Conservation (phyloP, 2,329 filamentous ascomycete genomes). For the Chrysosporium keratinophilum region DNA sequence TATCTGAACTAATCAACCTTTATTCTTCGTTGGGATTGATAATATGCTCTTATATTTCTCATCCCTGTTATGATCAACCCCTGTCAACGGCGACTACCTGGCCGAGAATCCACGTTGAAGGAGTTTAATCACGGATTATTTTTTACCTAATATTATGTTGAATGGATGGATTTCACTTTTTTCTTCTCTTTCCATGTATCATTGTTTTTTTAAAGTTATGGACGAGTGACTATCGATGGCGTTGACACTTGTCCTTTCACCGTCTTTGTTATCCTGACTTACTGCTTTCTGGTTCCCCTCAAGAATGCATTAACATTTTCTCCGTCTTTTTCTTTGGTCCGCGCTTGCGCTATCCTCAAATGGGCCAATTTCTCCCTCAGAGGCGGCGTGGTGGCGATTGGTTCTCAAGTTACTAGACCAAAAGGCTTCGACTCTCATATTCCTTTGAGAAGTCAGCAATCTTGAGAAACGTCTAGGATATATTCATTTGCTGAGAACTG, state of each 20-base stretch:
- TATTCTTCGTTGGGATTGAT: background rate
- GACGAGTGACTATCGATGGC: background rate
- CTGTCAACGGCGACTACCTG: background rate
- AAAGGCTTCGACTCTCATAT: background rate
- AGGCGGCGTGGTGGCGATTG: background rate
- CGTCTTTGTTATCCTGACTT: background rate
- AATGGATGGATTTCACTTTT: background rate
- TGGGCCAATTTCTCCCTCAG: too few relatives aligned
- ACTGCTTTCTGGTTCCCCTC: background rate
- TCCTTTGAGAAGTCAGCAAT: background rate
- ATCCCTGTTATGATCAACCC: background rate
- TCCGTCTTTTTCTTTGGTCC: too few relatives aligned
- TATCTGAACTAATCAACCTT: slow-evolving; percentile 22
- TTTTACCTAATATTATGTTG: background rate
- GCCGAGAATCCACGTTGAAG: background rate
- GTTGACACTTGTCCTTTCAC: background rate
- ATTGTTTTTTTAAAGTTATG: background rate
- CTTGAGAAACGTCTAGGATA: background rate
- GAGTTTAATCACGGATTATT: background rate
- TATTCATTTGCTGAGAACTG: too few relatives aligned
- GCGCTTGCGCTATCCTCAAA: background rate
- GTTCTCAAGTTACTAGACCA: background rate
- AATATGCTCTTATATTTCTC: background rate
- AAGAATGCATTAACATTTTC: too few relatives aligned
- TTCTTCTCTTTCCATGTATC: background rate